Base-by-base conservation (phyloP, 768 basidiomycete species). In the Nevesoporus exiguus region DNA sequence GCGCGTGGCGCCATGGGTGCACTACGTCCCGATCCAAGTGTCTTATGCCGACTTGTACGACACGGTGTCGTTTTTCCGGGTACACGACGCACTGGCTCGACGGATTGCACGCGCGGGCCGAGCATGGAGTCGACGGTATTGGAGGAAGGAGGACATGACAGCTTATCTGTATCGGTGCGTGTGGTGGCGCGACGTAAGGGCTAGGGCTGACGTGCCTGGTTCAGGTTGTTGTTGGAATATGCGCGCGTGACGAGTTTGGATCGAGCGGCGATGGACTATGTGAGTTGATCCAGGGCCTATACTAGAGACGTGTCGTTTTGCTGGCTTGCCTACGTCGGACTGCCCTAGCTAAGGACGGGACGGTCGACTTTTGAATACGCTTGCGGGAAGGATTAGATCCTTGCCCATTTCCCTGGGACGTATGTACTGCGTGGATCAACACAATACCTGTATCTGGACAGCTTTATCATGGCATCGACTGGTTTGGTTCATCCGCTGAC, bases 41-140 rank as follows among this genome's bases (percentile, higher is more conserved):
- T 83, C 86, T 58, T 77, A 85, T 10, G 76, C 79, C 0, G 87
- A 90, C 65, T 66, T 91, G 4, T 79, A 86, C 66, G 90, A 91
- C 60, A 73, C 82, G 4, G 74, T 89, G 40, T 68, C 83, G 1
- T 93, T 93, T 74, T 90, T 90, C 72, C 80, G 82, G 0, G 81
- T 74, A 0, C 86, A 89, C 58, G 86, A 90, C 47, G 77, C 74
- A 1, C 63, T 86, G 42, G 86, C 80, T 2, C 64, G 65, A 40
- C 77, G 74, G 52, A 86, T 89, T 34, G 88, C 84, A 0, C 50
- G 65, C 3, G 74, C 77, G 0, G 85, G 88, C 0, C 72, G 77
- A 30, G 68, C 74, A 27, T 88, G 85, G 85, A 83, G 80, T 52
- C 62, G 71, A 51, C 66, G 52, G 4, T 82, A 75, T 65, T 88